Percentiles rank a stretch among this genome's conserved stretches.
Conservation (phyloP, 148 eudicot genomes). For the Heliosperma pusillum region DNA sequence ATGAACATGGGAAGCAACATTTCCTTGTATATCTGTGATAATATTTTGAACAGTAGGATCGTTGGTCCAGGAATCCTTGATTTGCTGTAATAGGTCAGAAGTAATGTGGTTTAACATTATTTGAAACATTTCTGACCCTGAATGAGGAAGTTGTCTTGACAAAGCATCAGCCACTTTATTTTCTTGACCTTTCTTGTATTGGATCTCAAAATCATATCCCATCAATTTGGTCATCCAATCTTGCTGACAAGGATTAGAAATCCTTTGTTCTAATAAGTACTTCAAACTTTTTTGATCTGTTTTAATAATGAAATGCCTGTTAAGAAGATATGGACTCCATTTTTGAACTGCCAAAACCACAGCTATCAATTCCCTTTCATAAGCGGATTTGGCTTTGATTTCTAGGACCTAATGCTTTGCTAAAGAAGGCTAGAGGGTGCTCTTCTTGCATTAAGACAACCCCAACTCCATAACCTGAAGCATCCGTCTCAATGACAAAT, state of each 20-base stretch:
- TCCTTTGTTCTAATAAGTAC: not conserved
- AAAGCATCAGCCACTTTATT: slow-evolving; percentile 23
- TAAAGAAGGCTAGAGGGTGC: too few relatives aligned
- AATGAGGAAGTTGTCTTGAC: not conserved
- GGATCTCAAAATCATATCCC: slow-evolving; percentile 10
- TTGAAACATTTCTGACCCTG: not conserved
- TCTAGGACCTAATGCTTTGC: too few relatives aligned
- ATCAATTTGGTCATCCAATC: slow-evolving; percentile 16
- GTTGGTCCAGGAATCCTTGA: not conserved
- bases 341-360: not conserved
- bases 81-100: not conserved
- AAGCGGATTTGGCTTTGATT: too few relatives aligned
- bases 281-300: not conserved
- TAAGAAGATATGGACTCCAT: not conserved
- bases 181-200: slow-evolving; percentile 4
- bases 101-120: too few relatives aligned
- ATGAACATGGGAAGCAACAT: not conserved
- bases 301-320: not conserved
- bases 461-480: too few relatives aligned
- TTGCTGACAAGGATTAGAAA: slow-evolving; percentile 1
- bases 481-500: slow-evolving; percentile 17
- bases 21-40: not conserved
- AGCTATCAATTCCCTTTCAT: too few relatives aligned
- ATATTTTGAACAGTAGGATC: not conserved
- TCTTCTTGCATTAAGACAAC: too few relatives aligned